A percentile compares a stretch with the other conserved stretches of the same genome.
Conservation (phyloP, 2,329 filamentous ascomycete species). For the Tolypocladium guangdongense region DNA sequence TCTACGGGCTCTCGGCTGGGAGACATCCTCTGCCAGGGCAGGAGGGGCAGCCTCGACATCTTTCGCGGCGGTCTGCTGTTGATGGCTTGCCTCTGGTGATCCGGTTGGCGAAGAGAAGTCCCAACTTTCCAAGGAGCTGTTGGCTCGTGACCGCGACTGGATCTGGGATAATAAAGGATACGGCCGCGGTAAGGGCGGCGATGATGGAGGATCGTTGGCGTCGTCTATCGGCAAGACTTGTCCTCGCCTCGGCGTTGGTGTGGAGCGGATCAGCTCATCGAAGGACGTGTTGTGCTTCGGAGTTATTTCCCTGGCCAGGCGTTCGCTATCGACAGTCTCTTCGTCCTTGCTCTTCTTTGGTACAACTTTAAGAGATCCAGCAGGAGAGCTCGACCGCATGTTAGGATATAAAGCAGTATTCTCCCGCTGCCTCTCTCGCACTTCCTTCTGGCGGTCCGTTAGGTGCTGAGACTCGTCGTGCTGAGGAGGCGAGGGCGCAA, state of each 20-base stretch:
- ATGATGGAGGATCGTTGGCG: constrained; percentile 45
- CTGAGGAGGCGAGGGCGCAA: constrained; percentile 46
- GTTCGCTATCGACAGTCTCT: constrained; percentile 5
- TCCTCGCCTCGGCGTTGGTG: constrained; percentile 49
- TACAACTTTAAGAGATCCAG: constrained; percentile 10
- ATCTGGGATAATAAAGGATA: constrained; percentile 43
- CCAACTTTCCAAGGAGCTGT: constrained; percentile 29
- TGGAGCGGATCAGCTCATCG: constrained; percentile 45
- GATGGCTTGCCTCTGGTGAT: constrained; percentile 32
- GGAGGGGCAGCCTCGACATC: constrained; percentile 7
- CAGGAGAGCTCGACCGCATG: constrained; percentile 42
- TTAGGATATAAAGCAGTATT: constrained; percentile 57
- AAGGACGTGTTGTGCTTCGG: constrained; percentile 33
- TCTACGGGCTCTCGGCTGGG: constrained; percentile 8
- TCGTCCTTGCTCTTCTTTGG: constrained; percentile 7
- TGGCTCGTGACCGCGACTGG: constrained; percentile 31
- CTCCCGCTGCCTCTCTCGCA: constrained; percentile 61
- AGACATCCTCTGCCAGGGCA: constrained; percentile 3
- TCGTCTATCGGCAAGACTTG: constrained; percentile 38
- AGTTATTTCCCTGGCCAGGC: constrained; percentile 26
- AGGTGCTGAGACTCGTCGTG: constrained; percentile 58
- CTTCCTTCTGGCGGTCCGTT: constrained; percentile 70
- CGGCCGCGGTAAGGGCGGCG: constrained; percentile 43
- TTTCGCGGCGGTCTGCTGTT: constrained; percentile 5
- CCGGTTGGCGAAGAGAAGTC: constrained; percentile 47